Evolutionary conservation across 306 rosid genomes (phyloP).

Genomic region (Ammopiptanthus mongolicus): DNA sequence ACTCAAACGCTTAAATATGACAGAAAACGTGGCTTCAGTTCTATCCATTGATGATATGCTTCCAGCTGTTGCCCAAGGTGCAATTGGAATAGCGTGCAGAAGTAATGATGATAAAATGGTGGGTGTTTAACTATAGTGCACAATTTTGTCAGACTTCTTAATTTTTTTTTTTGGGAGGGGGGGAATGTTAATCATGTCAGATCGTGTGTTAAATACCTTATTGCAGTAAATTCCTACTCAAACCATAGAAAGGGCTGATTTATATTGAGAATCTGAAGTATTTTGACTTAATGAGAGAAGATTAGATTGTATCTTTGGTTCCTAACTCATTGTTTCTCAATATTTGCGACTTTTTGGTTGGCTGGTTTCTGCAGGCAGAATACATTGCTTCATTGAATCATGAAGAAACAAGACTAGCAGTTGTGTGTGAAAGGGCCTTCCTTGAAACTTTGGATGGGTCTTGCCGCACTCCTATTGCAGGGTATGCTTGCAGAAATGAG

Average conservation of each 20-base stretch:
- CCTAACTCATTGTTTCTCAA: background rate
- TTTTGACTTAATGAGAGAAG: background rate
- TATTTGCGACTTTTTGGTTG: conserved; percentile 13
- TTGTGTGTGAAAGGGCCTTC: conserved; percentile 80
- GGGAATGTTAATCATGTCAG: too few species aligned
- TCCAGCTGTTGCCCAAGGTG: conserved; percentile 55
- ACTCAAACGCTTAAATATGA: conserved; percentile 68
- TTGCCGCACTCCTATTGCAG: conserved; percentile 89
- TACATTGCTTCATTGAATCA: conserved; percentile 74
- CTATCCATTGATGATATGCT: conserved; percentile 50
- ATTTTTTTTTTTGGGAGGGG: background rate
- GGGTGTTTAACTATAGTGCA: conserved; percentile 1
- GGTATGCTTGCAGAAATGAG: conserved; percentile 68
- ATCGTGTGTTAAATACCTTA: too few species aligned
- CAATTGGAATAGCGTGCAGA: conserved; percentile 49
- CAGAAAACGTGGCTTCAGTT: conserved; percentile 38
- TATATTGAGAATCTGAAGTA: background rate
- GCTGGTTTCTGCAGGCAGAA: conserved; percentile 46
- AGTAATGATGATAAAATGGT: conserved; percentile 69
- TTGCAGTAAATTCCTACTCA: background rate
- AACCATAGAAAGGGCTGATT: background rate
- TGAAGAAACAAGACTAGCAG: conserved; percentile 83
- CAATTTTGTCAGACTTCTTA: background rate
- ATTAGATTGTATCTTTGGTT: background rate
- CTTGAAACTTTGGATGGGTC: conserved; percentile 78